Conservation (phyloP, 257 asterid genomes). For the Vinca minor region DNA sequence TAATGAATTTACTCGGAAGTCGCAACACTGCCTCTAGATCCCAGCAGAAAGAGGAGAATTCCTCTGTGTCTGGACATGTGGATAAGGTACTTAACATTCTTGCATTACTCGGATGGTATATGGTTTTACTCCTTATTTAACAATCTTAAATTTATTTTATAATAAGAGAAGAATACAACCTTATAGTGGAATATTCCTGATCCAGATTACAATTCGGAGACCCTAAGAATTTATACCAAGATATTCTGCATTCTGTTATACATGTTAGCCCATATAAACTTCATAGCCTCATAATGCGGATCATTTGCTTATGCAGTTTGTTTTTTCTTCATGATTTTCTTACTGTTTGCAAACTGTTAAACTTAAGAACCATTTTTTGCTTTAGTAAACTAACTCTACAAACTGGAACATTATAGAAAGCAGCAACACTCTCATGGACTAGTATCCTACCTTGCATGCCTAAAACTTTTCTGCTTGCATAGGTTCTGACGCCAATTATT, state of each 20-base stretch:
- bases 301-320: neutral
- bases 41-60: conserved; percentile 22
- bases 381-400: neutral
- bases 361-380: neutral
- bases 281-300: neutral
- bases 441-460: neutral
- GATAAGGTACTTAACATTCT: conserved; percentile 35
- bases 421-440: neutral
- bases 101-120: neutral
- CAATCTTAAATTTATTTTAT: neutral
- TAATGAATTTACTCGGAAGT: conserved; percentile 23
- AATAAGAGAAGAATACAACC: neutral
- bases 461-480: conserved; percentile 5
- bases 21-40: conserved; percentile 24
- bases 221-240: neutral
- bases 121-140: neutral
- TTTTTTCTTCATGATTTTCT: neutral
- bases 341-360: neutral
- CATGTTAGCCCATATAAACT: neutral
- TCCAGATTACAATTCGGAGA: neutral
- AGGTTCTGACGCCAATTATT: neutral
- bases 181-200: neutral
- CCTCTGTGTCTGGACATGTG: conserved; percentile 20
- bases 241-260: neutral
- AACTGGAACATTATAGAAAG: neutral